Evolutionary conservation across 106 monocot genomes (phyloP), one percentile per base, ranked within the genome.

Genomic region (Chionographis japonica): DNA sequence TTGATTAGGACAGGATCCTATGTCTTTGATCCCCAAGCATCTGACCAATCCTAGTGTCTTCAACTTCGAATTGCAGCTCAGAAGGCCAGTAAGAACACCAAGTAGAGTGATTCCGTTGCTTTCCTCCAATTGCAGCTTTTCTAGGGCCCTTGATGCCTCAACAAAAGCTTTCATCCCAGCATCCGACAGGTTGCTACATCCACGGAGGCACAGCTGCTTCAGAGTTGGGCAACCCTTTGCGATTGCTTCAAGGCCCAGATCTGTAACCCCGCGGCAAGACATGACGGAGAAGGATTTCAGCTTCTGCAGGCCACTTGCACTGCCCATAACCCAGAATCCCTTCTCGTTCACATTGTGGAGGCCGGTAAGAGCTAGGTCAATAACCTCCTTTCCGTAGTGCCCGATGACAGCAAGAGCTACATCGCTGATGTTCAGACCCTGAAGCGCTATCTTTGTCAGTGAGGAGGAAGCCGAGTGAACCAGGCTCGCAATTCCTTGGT

Each of bases 301-400:
- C 50, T 79, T 95, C 50, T 68, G 81, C 72, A 95, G 40, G 40
- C 88, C 85, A 15, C 58, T 76, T 13, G 88, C 74, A 51, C 74
- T 91, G 7, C 91, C 94, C 90, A 95, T 88, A 20, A 91, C 88
- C 94, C 94, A 95, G 63, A 95, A 95, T 0, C 94, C 94, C 62
- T 75, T 81, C 60, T 95, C 94, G 4, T 55, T 76, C 8, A 95
- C 80, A 18, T 74, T 73, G 37, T 69, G 77, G 6, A 95, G 78
- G 41, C 70, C 50, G 14, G 63, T 52, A 19, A 95, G 70, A 3
- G 52, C 50, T 35, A 95, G 66, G 15, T 86, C 83, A 2, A 77
- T 79, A 12, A 95, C 56, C 15, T 67, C 68, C 67, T 79, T 88
- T 12, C 91, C 90, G 37, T 91, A 90, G 69, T 73, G 81, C 4